These are phyloP conservation scores for Bauhinia variegata DNA, from an alignment of 306 rosid species.

Conservation along the genomic window DNA sequence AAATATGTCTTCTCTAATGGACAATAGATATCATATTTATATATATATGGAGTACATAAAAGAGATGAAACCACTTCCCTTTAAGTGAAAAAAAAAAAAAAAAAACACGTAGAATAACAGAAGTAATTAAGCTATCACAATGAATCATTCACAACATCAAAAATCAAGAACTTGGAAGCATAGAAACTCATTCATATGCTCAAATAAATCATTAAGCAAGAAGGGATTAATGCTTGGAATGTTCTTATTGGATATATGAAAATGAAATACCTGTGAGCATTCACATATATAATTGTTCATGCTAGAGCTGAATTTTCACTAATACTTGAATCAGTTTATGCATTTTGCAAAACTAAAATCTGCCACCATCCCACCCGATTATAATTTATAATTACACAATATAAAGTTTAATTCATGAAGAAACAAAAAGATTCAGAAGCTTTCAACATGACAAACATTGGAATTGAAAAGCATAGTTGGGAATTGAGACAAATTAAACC, in stretches of 20 bases:
- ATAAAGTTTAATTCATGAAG: not conserved
- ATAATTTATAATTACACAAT: not conserved
- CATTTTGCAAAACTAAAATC: not conserved
- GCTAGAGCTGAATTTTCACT: not conserved
- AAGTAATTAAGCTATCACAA: not conserved
- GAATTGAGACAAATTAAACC: slow-evolving; percentile 18
- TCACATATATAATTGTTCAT: no score
- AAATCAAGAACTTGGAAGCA: slow-evolving; percentile 6
- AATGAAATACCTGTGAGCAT: no score
- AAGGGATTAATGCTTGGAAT: slow-evolving; percentile 1
- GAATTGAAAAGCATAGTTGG: not conserved
- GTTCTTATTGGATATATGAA: not conserved
- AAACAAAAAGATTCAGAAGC: slow-evolving; percentile 8
- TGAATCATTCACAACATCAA: not conserved
- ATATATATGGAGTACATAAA: not conserved
- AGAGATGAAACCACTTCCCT: no score
- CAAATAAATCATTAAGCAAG: no score
- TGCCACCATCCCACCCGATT: not conserved
- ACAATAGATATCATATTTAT: no score
- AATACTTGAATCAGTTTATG: slow-evolving; percentile 15
- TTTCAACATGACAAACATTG: not conserved
- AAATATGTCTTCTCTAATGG: no score
- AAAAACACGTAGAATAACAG: no score
- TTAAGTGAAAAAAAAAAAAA: no score
- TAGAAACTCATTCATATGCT: no score